Evolutionary conservation across 2,329 filamentous ascomycete species (phyloP).

Genomic region (Fusarium sp.): DNA sequence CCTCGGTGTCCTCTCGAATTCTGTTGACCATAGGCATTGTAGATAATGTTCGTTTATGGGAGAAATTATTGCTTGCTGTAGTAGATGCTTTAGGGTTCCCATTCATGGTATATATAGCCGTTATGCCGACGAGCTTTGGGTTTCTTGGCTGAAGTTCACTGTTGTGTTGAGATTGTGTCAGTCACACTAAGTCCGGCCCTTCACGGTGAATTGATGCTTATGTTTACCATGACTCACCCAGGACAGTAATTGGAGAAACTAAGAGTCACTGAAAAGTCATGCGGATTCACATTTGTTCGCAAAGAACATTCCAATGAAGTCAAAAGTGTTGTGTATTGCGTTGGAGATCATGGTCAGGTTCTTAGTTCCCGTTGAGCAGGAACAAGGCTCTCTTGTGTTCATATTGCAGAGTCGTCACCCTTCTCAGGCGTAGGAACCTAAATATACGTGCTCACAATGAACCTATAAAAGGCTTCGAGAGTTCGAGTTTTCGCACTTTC

Average conservation of each 20-base stretch:
- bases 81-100: too few relatives aligned
- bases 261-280: fast-evolving
- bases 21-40: background rate
- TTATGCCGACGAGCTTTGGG: fast-evolving
- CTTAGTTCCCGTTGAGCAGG: too few relatives aligned
- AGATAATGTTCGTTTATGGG: fast-evolving
- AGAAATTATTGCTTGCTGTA: fast-evolving
- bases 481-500: too few relatives aligned
- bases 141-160: background rate
- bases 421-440: too few relatives aligned
- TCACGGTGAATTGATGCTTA: fast-evolving
- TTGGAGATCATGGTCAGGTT: too few relatives aligned
- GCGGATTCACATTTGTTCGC: too few relatives aligned
- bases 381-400: too few relatives aligned
- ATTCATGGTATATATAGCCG: fast-evolving
- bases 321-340: too few relatives aligned
- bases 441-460: too few relatives aligned
- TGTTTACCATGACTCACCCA: background rate
- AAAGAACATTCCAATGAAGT: too few relatives aligned
- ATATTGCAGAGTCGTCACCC: too few relatives aligned
- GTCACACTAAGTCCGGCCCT: fast-evolving
- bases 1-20: background rate
- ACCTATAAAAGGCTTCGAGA: too few relatives aligned
- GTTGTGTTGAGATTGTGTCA: fast-evolving
- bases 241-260: fast-evolving